Percentiles rank a stretch among this genome's conserved stretches.
These are phyloP conservation scores for Naganishia vishniacii DNA, from an alignment of 768 basidiomycete species.

Conservation along the genomic window DNA sequence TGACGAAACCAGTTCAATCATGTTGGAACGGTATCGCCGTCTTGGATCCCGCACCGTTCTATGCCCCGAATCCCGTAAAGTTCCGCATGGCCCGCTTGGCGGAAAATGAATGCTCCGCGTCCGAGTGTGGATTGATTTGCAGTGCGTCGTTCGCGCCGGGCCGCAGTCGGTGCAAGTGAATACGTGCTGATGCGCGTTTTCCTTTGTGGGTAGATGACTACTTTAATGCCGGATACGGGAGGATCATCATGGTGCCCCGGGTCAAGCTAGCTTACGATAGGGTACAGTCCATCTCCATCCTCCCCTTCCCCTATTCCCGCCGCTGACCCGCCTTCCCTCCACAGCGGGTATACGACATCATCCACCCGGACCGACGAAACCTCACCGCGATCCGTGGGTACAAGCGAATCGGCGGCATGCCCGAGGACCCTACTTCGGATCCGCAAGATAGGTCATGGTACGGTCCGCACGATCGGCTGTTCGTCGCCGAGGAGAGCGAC, in stretches of 20 bases:
- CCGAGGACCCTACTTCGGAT: slow-evolving; percentile 91
- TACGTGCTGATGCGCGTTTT: background rate
- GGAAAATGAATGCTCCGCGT: slow-evolving; percentile 88
- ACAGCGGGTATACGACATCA: slow-evolving; percentile 87
- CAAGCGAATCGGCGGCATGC: slow-evolving; percentile 86
- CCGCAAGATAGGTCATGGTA: slow-evolving; percentile 98
- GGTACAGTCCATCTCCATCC: slow-evolving; percentile 55
- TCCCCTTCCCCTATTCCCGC: background rate
- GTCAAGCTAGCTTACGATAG: slow-evolving; percentile 94
- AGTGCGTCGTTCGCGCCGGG: slow-evolving; percentile 48
- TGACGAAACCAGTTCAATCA: slow-evolving; percentile 61
- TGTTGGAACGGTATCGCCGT: slow-evolving; percentile 99
- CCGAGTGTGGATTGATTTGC: slow-evolving; percentile 92
- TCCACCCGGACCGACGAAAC: slow-evolving; percentile 84
- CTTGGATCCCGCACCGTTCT: slow-evolving; percentile 92
- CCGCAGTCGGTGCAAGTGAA: background rate
- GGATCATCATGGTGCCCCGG: slow-evolving; percentile 95
- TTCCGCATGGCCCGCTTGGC: slow-evolving; percentile 91
- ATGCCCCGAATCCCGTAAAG: slow-evolving; percentile 77
- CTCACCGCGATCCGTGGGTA: slow-evolving; percentile 94
- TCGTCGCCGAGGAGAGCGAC: slow-evolving; percentile 79
- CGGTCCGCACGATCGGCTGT: slow-evolving; percentile 90
- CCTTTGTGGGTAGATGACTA: slow-evolving; percentile 62
- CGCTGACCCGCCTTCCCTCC: slow-evolving; percentile 2
- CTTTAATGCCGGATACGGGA: slow-evolving; percentile 89